Evolutionary conservation across 306 rosid species (phyloP).

Genomic region (Castanea mollissima): DNA sequence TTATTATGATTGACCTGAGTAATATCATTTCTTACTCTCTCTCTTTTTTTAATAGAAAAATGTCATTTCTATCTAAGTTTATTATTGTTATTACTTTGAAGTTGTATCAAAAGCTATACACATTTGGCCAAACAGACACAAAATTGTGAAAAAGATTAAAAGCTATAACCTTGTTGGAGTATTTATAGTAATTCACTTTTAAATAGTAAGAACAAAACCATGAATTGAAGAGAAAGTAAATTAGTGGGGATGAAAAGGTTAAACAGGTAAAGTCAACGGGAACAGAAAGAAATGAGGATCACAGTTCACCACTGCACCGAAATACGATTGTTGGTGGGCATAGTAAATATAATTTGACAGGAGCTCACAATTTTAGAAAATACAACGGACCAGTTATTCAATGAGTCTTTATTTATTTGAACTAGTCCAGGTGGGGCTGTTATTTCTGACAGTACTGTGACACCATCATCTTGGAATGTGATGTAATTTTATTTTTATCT

Average conservation of each 20-base stretch:
- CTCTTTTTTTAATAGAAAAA: no score
- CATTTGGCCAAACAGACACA: no score
- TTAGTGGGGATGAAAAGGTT: neutral
- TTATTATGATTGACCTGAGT: no score
- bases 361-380: conserved; percentile 12
- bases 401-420: conserved; percentile 19
- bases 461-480: conserved; percentile 33
- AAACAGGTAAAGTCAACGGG: conserved; percentile 40
- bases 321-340: conserved; percentile 39
- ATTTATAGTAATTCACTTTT: no score
- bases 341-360: conserved; percentile 18
- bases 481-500: conserved; percentile 21
- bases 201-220: no score
- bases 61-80: no score
- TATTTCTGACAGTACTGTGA: conserved; percentile 34
- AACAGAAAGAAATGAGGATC: conserved; percentile 66
- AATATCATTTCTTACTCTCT: no score
- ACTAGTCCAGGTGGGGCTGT: conserved; percentile 20
- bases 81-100: no score
- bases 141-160: no score
- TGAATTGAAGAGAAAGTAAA: neutral
- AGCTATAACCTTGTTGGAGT: no score
- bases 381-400: neutral
- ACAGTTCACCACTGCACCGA: conserved; percentile 21
- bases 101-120: no score